Evolutionary conservation across 2,329 filamentous ascomycete species (phyloP).

Genomic region (Coniochaeta ligniaria): DNA sequence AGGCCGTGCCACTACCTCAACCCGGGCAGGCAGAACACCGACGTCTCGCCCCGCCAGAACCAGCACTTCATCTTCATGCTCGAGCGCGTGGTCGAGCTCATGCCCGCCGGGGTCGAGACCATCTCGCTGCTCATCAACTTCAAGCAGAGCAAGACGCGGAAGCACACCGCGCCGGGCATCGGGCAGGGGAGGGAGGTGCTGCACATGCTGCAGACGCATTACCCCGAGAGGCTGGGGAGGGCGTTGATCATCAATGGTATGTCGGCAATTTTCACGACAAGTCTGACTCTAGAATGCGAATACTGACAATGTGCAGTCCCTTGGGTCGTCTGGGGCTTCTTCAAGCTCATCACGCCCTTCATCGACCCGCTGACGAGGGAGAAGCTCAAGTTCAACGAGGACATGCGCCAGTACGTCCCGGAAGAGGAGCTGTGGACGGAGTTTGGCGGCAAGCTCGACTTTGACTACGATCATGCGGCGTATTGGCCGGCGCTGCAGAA

Average conservation of each 20-base stretch:
- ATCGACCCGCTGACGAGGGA: conserved; percentile 90
- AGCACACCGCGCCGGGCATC: conserved; percentile 66
- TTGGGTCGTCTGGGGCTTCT: conserved; percentile 87
- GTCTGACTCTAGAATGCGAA: neutral
- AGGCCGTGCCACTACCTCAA: conserved; percentile 89
- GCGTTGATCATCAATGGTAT: conserved; percentile 84
- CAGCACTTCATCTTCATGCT: conserved; percentile 96
- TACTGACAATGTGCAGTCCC: conserved; percentile 51
- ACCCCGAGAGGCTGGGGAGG: conserved; percentile 83
- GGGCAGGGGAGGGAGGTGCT: conserved; percentile 76
- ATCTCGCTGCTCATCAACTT: conserved; percentile 88
- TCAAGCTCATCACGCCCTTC: conserved; percentile 92
- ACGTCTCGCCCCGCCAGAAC: conserved; percentile 76
- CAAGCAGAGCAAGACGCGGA: conserved; percentile 67
- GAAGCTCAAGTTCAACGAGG: conserved; percentile 97
- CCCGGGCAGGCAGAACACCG: conserved; percentile 88
- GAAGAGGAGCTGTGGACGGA: conserved; percentile 73
- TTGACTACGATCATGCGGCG: conserved; percentile 79
- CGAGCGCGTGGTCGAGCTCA: conserved; percentile 80
- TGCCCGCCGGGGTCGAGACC: conserved; percentile 81
- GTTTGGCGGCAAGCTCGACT: conserved; percentile 70
- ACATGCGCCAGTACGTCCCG: conserved; percentile 76
- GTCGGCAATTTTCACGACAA: conserved; percentile 20
- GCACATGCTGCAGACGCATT: conserved; percentile 88
- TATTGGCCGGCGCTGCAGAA: conserved; percentile 87